These are phyloP conservation scores for Lachnellula willkommii DNA, from an alignment of 2,329 filamentous ascomycete species.

Conservation along the genomic window DNA sequence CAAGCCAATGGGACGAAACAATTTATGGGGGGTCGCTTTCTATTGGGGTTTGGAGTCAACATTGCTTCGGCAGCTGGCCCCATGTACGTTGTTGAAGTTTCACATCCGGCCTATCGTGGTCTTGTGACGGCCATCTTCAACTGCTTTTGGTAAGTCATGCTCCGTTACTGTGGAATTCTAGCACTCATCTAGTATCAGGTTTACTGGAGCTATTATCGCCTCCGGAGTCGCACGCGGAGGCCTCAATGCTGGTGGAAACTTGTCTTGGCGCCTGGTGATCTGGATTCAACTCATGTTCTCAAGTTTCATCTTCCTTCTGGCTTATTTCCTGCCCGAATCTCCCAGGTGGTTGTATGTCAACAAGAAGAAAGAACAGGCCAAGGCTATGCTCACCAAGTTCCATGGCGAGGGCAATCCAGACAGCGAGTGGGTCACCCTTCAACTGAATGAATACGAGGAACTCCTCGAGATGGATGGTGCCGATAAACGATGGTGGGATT, in stretches of 20 bases:
- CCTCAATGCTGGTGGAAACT: slow-evolving; percentile 34
- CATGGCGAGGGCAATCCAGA: slow-evolving; percentile 48
- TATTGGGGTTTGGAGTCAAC: slow-evolving; percentile 53
- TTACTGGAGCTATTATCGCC: slow-evolving; percentile 49
- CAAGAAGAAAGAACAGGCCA: slow-evolving; percentile 46
- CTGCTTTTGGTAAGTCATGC: slow-evolving; percentile 28
- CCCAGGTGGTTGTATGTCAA: slow-evolving; percentile 58
- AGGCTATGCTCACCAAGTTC: slow-evolving; percentile 48
- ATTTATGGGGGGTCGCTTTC: slow-evolving; percentile 53
- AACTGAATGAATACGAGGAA: slow-evolving; percentile 45
- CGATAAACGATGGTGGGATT: slow-evolving; percentile 53
- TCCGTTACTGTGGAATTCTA: background rate
- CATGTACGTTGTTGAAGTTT: slow-evolving; percentile 44
- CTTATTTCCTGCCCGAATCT: slow-evolving; percentile 55
- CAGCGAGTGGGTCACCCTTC: slow-evolving; percentile 47
- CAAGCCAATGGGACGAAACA: slow-evolving; percentile 32
- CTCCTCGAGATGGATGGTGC: slow-evolving; percentile 44
- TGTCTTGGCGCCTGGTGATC: slow-evolving; percentile 49
- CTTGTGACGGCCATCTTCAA: slow-evolving; percentile 34
- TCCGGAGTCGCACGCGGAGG: slow-evolving; percentile 50
- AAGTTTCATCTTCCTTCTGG: slow-evolving; percentile 41
- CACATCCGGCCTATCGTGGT: slow-evolving; percentile 43
- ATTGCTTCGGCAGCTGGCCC: slow-evolving; percentile 43
- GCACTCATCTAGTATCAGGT: slow-evolving; percentile 30
- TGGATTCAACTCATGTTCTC: slow-evolving; percentile 43